A percentile compares a stretch with the other conserved stretches of the same genome.
Conservation (phyloP, 148 eudicot species). For the Tetragonia tetragonoides region DNA sequence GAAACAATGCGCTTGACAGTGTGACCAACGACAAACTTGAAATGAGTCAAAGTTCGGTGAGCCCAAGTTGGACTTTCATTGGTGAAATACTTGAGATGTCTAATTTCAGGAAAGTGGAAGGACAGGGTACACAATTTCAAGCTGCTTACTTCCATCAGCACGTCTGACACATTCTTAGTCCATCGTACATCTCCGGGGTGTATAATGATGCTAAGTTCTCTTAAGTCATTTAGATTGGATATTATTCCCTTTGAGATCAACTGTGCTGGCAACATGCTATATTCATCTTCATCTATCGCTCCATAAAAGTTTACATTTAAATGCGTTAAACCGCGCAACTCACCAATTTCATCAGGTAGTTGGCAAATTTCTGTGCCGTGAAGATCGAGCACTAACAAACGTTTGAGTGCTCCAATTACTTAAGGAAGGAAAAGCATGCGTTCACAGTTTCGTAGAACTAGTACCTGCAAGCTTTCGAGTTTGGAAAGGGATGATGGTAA, state of each 20-base stretch:
- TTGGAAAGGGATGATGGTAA: conserved; percentile 25
- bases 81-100: conserved; percentile 20
- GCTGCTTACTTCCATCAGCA: conserved; percentile 20
- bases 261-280: conserved; percentile 12
- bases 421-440: conserved; percentile 16
- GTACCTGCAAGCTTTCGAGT: conserved; percentile 15
- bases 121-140: conserved; percentile 15
- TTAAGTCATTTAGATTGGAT: conserved; percentile 14
- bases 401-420: conserved; percentile 20
- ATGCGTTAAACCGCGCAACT: conserved; percentile 14
- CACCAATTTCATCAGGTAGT: conserved; percentile 22
- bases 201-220: conserved; percentile 24
- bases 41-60: conserved; percentile 4
- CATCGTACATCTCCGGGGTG: conserved; percentile 28
- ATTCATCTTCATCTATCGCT: conserved; percentile 17
- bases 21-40: conserved; percentile 27
- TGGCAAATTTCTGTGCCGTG: conserved; percentile 27
- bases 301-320: conserved; percentile 28
- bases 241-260: conserved; percentile 15
- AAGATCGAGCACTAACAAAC: conserved; percentile 30
- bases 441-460: conserved; percentile 21
- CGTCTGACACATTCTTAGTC: conserved; percentile 4
- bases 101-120: conserved; percentile 23
- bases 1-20: conserved; percentile 21
- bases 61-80: conserved; percentile 19